Evolutionary conservation across 2,329 filamentous ascomycete genomes (phyloP).

Genomic region (Penicillium nordicum): DNA sequence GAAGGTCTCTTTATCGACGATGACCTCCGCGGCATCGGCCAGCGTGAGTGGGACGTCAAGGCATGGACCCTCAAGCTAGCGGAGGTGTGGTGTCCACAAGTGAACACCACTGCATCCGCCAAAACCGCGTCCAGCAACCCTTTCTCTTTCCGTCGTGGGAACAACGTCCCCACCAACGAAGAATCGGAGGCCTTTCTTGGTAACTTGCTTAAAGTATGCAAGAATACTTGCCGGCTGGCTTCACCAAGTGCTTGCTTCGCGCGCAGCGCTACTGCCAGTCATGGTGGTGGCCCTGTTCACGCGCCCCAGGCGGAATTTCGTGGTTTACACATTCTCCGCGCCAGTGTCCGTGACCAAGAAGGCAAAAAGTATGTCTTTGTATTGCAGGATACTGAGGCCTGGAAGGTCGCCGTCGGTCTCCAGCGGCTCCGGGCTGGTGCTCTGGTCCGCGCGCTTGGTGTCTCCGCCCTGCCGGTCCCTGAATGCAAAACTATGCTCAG

Average conservation of each 20-base stretch:
- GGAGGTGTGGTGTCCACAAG: slow-evolving; percentile 77
- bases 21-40: slow-evolving; percentile 83
- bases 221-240: slow-evolving; percentile 57
- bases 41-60: slow-evolving; percentile 98
- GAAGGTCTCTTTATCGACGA: slow-evolving; percentile 97
- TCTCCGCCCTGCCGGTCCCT: slow-evolving; percentile 50
- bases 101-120: slow-evolving; percentile 43
- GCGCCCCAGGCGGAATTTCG: slow-evolving; percentile 38
- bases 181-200: slow-evolving; percentile 64
- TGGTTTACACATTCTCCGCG: slow-evolving; percentile 56
- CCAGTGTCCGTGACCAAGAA: slow-evolving; percentile 57
- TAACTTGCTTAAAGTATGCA: slow-evolving; percentile 63
- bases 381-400: slow-evolving; percentile 56
- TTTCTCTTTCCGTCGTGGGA: slow-evolving; percentile 41
- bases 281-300: slow-evolving; percentile 26
- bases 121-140: slow-evolving; percentile 29
- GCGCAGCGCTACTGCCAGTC: slow-evolving; percentile 23
- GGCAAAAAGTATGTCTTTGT: slow-evolving; percentile 62
- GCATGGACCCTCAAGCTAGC: slow-evolving; percentile 93
- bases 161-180: slow-evolving; percentile 56
- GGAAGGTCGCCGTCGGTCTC: slow-evolving; percentile 60
- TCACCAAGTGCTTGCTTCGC: slow-evolving; percentile 40
- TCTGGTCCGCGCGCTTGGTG: slow-evolving; percentile 54
- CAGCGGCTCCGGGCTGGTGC: slow-evolving; percentile 55
- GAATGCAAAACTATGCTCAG: slow-evolving; percentile 42